Percentiles rank a stretch among this genome's conserved stretches.
phyloP scores from a whole-genome alignment of 1,139 yeast species.

The Scheffersomyces illinoinensis region DNA sequence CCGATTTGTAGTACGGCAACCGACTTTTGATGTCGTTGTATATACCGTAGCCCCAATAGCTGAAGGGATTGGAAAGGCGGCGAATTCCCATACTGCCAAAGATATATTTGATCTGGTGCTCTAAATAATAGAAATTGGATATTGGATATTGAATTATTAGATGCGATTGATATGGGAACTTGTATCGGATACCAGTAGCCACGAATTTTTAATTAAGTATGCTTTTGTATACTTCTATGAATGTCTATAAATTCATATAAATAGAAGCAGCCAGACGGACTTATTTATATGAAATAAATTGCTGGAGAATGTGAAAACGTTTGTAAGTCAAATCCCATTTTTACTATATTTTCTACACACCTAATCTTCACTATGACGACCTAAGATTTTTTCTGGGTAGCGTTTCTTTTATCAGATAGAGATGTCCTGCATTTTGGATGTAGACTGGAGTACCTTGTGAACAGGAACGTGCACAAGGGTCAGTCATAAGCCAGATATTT shows the following conservation, averaged over 20 bases:
- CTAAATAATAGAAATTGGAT: conserved; percentile 3
- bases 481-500: background rate
- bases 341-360: background rate
- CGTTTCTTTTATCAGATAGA: background rate
- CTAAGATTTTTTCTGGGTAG: background rate
- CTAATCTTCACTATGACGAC: background rate
- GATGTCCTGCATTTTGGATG: background rate
- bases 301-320: background rate
- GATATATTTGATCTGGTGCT: background rate
- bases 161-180: background rate
- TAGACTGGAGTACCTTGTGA: background rate
- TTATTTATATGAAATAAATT: background rate
- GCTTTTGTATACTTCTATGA: background rate
- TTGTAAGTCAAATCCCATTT: background rate
- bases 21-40: conserved; percentile 54
- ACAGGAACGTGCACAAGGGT: background rate
- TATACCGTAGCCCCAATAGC: conserved; percentile 55
- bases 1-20: conserved; percentile 69
- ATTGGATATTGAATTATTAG: background rate
- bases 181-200: background rate
- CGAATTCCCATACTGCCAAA: background rate
- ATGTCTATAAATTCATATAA: too few relatives aligned
- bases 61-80: conserved; percentile 7
- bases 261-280: background rate
- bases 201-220: background rate